phyloP scores from a whole-genome alignment of 768 basidiomycete species.

The Kwoniella dejecticola region DNA sequence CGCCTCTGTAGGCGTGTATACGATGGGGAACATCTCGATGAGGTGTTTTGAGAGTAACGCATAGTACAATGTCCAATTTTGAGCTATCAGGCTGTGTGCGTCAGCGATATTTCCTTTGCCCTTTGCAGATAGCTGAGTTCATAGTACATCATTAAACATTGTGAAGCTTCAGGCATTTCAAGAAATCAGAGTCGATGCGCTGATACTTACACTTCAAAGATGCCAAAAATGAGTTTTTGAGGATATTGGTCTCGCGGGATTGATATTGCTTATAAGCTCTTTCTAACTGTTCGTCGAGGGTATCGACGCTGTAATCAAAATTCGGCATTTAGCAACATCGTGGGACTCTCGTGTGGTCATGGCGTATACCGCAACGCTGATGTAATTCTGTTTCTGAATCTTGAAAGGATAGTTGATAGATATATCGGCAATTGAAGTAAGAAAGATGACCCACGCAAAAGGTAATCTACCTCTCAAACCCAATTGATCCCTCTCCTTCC shows the following conservation, averaged over 20 bases:
- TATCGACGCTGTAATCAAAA: slow-evolving; percentile 60
- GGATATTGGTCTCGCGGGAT: slow-evolving; percentile 57
- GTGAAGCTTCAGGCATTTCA: not conserved
- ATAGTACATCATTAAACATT: no score
- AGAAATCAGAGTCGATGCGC: no score
- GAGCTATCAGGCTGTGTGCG: no score
- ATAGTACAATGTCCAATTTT: slow-evolving; percentile 71
- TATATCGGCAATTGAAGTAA: no score
- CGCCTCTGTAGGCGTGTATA: slow-evolving; percentile 60
- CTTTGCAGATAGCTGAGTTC: no score
- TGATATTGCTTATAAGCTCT: slow-evolving; percentile 70
- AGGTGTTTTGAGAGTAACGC: slow-evolving; percentile 65
- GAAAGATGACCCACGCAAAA: slow-evolving; percentile 47
- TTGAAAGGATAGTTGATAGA: no score
- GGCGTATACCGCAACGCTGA: no score
- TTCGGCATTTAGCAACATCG: no score
- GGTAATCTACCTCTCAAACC: slow-evolving; percentile 60
- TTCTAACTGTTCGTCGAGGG: slow-evolving; percentile 73
- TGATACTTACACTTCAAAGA: slow-evolving; percentile 43
- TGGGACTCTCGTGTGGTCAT: no score
- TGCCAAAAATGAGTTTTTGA: slow-evolving; percentile 69
- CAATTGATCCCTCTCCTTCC: slow-evolving; percentile 69
- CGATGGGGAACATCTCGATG: slow-evolving; percentile 60
- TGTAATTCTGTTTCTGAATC: no score
- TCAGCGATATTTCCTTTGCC: no score